These are phyloP conservation scores for Amaranthus tricolor DNA, from an alignment of 179 eudicot genomes.

Conservation along the genomic window DNA sequence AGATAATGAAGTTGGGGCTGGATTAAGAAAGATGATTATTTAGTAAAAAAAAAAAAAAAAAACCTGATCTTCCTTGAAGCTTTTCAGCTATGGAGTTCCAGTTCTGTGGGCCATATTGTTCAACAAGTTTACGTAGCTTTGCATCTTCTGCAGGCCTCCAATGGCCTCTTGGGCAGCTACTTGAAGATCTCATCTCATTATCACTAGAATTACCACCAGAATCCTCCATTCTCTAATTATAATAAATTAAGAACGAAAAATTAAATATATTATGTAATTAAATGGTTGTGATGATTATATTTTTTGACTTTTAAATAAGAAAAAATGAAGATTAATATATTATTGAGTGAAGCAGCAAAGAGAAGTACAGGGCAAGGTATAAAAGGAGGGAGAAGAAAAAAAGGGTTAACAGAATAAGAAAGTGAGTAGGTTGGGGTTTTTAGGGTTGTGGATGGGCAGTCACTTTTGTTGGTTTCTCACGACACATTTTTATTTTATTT, in stretches of 20 bases:
- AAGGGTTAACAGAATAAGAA: conserved; percentile 36
- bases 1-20: no score
- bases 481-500: conserved; percentile 32
- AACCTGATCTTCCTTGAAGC: conserved; percentile 89
- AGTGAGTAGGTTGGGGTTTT: conserved; percentile 53
- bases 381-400: conserved; percentile 20
- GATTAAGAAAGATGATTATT: not conserved
- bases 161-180: conserved; percentile 66
- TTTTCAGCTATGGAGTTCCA: conserved; percentile 90
- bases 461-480: conserved; percentile 93
- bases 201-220: conserved; percentile 41
- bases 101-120: conserved; percentile 77
- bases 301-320: conserved; percentile 18
- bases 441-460: conserved; percentile 75
- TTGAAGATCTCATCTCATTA: conserved; percentile 38
- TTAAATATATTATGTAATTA: not conserved
- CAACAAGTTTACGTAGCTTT: conserved; percentile 69
- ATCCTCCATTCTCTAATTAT: conserved; percentile 33
- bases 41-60: not conserved
- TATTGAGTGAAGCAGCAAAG: conserved; percentile 12
- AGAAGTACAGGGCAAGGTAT: conserved; percentile 24
- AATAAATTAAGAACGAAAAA: not conserved
- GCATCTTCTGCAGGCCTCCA: conserved; percentile 95
- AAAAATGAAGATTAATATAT: not conserved
- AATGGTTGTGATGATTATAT: conserved; percentile 1